Conservation (phyloP, 129 eudicot genomes). For the Tagetes patula region DNA sequence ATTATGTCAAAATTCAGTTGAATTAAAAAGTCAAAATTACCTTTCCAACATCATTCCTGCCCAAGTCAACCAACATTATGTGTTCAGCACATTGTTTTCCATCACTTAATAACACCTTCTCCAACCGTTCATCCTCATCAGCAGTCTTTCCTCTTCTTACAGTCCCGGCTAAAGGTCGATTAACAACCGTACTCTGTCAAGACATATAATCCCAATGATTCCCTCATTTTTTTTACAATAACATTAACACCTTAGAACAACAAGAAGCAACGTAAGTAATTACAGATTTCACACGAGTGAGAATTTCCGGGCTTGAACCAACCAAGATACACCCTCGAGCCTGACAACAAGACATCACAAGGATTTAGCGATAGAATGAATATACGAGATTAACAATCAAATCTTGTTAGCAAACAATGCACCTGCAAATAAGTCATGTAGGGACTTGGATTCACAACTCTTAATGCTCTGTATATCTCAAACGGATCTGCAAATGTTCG, state of each 20-base stretch:
- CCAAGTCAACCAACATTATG: conserved; percentile 82
- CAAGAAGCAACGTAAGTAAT: conserved; percentile 4
- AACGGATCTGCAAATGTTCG: conserved; percentile 92
- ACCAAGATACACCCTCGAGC: conserved; percentile 88
- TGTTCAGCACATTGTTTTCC: conserved; percentile 80
- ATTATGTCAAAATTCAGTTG: not conserved
- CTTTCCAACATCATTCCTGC: conserved; percentile 87
- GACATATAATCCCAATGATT: not conserved
- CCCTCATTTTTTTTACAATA: not conserved
- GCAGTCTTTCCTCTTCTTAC: conserved; percentile 70
- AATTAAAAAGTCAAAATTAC: conserved; percentile 29
- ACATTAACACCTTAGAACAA: not conserved
- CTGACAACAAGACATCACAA: conserved; percentile 37
- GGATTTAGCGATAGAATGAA: conserved; percentile 13
- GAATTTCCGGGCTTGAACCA: conserved; percentile 94
- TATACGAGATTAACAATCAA: not conserved
- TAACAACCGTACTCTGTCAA: conserved; percentile 59
- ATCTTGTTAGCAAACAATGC: not conserved
- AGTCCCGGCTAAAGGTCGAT: conserved; percentile 89
- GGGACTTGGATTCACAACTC: conserved; percentile 96
- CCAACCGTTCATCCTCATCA: conserved; percentile 52
- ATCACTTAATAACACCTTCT: conserved; percentile 48
- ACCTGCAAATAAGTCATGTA: conserved; percentile 93
- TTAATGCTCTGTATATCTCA: conserved; percentile 87
- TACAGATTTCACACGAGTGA: conserved; percentile 74